Conservation (phyloP, 1,284 basidiomycete species). For the Leccinum huronense region DNA sequence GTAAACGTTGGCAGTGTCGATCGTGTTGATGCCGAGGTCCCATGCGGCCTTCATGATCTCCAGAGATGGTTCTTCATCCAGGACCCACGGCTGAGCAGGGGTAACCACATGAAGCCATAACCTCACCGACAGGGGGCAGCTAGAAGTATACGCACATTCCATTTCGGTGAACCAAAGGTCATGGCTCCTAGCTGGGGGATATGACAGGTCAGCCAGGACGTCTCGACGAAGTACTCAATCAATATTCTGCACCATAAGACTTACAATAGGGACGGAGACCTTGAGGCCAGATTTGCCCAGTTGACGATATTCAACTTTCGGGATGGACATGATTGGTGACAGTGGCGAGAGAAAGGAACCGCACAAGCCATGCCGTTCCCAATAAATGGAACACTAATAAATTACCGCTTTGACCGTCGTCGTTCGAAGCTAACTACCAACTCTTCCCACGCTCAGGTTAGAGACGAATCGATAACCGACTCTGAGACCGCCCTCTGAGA, state of each 20-base stretch:
- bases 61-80: background rate
- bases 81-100: background rate
- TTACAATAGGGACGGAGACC: constrained; percentile 49
- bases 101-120: background rate
- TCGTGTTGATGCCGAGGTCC: background rate
- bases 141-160: background rate
- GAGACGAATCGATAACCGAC: too few species aligned
- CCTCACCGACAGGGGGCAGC: background rate
- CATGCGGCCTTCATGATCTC: background rate
- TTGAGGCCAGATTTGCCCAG: constrained; percentile 50
- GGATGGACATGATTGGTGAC: background rate
- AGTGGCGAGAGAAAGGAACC: background rate
- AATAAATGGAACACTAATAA: too few species aligned
- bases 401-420: too few species aligned
- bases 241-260: constrained; percentile 6
- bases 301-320: constrained; percentile 38
- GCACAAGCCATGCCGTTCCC: too few species aligned
- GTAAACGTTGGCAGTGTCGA: background rate
- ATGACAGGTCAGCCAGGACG: background rate
- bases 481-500: background rate
- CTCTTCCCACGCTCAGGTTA: too few species aligned
- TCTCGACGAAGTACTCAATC: background rate
- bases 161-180: background rate
- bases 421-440: too few species aligned
- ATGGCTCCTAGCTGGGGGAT: background rate